A percentile compares a stretch with the other conserved stretches of the same genome.
Evolutionary conservation across 179 eudicot genomes (phyloP).

Genomic region (Heliamphora ciliata): DNA sequence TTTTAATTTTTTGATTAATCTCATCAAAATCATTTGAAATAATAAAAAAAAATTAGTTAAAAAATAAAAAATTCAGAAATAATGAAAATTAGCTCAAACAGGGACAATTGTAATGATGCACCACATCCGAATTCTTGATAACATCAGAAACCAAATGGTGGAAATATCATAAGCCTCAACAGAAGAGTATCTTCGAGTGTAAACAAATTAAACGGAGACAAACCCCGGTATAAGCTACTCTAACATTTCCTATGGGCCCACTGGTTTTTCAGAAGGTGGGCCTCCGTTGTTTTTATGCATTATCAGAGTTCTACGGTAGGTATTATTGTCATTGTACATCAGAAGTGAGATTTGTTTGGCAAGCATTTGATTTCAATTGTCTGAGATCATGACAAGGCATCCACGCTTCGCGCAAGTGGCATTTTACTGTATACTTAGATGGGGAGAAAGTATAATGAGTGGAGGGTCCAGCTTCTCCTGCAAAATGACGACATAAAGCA

Average conservation of each 20-base stretch:
- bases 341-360: background rate
- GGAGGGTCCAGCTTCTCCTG: background rate
- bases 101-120: background rate
- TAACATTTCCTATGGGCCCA: too few relatives aligned
- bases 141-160: background rate
- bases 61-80: too few relatives aligned
- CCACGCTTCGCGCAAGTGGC: background rate
- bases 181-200: too few relatives aligned
- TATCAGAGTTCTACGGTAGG: too few relatives aligned
- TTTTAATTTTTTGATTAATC: too few relatives aligned
- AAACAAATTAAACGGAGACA: too few relatives aligned
- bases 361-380: background rate
- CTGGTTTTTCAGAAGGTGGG: too few relatives aligned
- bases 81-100: too few relatives aligned
- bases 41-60: too few relatives aligned
- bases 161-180: background rate
- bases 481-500: conserved; percentile 10
- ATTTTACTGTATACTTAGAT: conserved; percentile 6
- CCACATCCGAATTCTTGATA: background rate
- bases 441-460: background rate
- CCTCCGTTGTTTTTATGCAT: too few relatives aligned
- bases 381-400: background rate
- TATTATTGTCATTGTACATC: background rate
- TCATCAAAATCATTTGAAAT: too few relatives aligned
- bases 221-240: background rate